These are phyloP conservation scores for Ilex asprella DNA, from an alignment of 257 asterid species.

Conservation along the genomic window DNA sequence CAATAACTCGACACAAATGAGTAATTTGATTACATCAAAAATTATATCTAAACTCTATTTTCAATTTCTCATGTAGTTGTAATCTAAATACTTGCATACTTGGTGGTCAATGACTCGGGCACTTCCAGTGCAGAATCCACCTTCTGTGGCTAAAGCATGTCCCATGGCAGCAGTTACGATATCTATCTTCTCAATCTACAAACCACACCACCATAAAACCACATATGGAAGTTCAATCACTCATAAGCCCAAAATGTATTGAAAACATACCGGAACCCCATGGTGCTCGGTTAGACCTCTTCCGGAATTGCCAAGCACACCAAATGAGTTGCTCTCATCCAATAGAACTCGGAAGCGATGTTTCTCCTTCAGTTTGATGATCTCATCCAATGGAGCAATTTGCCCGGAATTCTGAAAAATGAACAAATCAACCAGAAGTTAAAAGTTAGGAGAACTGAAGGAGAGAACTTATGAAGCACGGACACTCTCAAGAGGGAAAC, in stretches of 20 bases:
- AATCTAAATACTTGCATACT: conserved; percentile 34
- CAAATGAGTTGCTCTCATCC: conserved; percentile 89
- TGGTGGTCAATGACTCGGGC: conserved; percentile 89
- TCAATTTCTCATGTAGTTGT: not conserved
- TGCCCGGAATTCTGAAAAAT: conserved; percentile 80
- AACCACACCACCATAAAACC: conserved; percentile 13
- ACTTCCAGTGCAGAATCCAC: conserved; percentile 98
- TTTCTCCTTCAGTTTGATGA: conserved; percentile 74
- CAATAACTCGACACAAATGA: not conserved
- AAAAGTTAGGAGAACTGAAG: not conserved
- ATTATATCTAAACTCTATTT: not conserved
- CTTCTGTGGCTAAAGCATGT: conserved; percentile 91
- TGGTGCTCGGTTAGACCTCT: conserved; percentile 83
- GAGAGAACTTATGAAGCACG: too few relatives aligned
- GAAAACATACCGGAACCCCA: conserved; percentile 60
- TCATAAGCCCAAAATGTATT: conserved; percentile 11
- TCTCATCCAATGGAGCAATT: conserved; percentile 86
- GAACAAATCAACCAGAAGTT: conserved; percentile 2
- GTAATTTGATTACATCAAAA: conserved; percentile 1
- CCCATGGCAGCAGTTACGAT: conserved; percentile 95
- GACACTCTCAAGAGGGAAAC: too few relatives aligned
- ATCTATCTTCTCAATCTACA: conserved; percentile 83
- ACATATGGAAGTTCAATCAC: conserved; percentile 15
- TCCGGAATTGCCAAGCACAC: conserved; percentile 90
- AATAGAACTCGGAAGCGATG: conserved; percentile 78